Conservation (phyloP, 768 basidiomycete genomes). For the Lyophyllum decastes region DNA sequence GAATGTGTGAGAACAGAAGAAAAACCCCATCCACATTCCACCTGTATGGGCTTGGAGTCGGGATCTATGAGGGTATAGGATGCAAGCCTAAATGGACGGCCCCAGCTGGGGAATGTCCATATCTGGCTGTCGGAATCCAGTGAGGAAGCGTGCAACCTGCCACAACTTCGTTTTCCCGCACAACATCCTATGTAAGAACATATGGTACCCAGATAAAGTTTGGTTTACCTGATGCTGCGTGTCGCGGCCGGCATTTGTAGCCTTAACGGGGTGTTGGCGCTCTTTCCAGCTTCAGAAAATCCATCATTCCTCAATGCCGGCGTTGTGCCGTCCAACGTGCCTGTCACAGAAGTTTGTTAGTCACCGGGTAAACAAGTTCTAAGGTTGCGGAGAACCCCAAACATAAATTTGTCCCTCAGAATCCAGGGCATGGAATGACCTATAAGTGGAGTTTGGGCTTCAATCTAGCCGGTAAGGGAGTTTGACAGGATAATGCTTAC, state of each 20-base stretch:
- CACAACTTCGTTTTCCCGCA: conserved; percentile 53
- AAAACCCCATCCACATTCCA: conserved; percentile 83
- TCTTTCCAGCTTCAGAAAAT: conserved; percentile 54
- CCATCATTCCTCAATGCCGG: conserved; percentile 48
- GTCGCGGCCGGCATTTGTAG: conserved; percentile 60
- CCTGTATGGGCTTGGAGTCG: conserved; percentile 47
- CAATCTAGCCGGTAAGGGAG: conserved; percentile 1
- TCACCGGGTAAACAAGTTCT: neutral
- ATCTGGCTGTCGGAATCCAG: conserved; percentile 60
- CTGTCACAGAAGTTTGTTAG: conserved; percentile 34
- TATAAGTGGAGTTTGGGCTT: conserved; percentile 26
- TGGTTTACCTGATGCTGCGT: conserved; percentile 62
- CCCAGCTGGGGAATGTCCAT: conserved; percentile 81
- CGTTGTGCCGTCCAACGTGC: conserved; percentile 55
- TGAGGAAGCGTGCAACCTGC: conserved; percentile 69
- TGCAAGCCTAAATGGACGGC: conserved; percentile 68
- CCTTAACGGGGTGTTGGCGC: conserved; percentile 53
- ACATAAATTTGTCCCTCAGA: conserved; percentile 69
- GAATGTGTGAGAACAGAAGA: conserved; percentile 70
- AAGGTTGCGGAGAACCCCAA: conserved; percentile 61
- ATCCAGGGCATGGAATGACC: conserved; percentile 88
- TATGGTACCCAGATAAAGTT: neutral
- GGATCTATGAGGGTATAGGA: conserved; percentile 49
- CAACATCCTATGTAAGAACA: conserved; percentile 4
- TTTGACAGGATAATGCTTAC: conserved; percentile 40